phyloP scores from a whole-genome alignment of 164 flowering plant genomes.

The Chimonanthus praecox region DNA sequence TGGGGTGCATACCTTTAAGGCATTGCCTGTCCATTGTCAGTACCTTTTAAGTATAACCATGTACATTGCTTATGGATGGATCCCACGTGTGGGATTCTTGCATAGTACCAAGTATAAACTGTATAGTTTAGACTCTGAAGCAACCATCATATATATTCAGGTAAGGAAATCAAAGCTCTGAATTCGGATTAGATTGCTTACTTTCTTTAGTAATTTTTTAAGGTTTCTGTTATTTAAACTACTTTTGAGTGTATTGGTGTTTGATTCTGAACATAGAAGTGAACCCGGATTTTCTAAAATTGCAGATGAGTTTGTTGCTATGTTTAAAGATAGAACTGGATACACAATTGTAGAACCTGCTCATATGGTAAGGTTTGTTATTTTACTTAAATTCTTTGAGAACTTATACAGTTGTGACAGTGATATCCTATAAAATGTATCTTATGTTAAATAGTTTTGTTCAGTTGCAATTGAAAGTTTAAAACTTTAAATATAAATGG shows the following conservation, averaged over 20 bases:
- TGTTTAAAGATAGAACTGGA: slow-evolving; percentile 76
- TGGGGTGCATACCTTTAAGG: too few relatives aligned
- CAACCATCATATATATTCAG: not conserved
- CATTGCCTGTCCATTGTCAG: too few relatives aligned
- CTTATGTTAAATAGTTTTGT: too few relatives aligned
- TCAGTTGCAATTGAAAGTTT: too few relatives aligned
- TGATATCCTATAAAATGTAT: too few relatives aligned
- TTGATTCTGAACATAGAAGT: slow-evolving; percentile 1
- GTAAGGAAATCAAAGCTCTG: too few relatives aligned
- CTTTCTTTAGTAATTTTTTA: not conserved
- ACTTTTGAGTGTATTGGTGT: not conserved
- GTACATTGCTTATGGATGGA: too few relatives aligned
- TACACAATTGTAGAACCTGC: slow-evolving; percentile 95
- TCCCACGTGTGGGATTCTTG: too few relatives aligned
- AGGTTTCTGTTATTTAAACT: not conserved
- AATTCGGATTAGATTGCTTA: too few relatives aligned
- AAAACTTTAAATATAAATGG: not conserved
- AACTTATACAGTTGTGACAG: too few relatives aligned
- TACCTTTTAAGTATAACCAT: too few relatives aligned
- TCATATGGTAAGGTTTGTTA: slow-evolving; percentile 61
- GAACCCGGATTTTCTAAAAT: slow-evolving; percentile 15
- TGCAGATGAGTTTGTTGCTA: slow-evolving; percentile 81
- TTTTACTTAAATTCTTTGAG: not conserved
- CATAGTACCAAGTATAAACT: too few relatives aligned
- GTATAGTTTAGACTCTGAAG: not conserved